Evolutionary conservation across 257 asterid genomes (phyloP).

Genomic region (Penstemon davidsonii): DNA sequence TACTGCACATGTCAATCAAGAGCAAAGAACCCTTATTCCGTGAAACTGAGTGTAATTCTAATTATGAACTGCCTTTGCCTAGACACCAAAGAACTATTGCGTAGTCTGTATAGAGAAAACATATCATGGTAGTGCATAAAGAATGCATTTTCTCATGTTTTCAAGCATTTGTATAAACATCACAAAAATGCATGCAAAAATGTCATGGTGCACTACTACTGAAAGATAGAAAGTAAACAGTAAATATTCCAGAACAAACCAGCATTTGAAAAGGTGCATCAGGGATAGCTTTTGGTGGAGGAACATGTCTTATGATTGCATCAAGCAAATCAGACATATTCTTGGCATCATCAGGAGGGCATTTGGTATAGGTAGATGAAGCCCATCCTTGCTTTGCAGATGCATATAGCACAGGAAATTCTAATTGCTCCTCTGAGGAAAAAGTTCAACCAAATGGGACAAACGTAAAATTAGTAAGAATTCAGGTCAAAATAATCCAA

Average conservation of each 20-base stretch:
- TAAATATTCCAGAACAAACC: conserved; percentile 55
- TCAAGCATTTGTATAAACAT: no score
- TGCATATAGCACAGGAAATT: conserved; percentile 95
- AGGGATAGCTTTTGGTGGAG: conserved; percentile 68
- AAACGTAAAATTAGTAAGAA: conserved; percentile 2
- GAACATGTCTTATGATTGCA: conserved; percentile 78
- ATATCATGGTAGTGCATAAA: no score
- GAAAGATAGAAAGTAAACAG: conserved; percentile 7
- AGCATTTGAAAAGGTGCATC: conserved; percentile 97
- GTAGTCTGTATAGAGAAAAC: no score
- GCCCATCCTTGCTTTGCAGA: conserved; percentile 99
- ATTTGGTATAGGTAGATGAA: conserved; percentile 77
- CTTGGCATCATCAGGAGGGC: conserved; percentile 67
- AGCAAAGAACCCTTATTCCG: no score
- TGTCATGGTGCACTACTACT: conserved; percentile 9
- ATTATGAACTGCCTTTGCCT: no score
- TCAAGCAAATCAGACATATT: conserved; percentile 93
- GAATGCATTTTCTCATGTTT: no score
- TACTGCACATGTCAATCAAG: no score
- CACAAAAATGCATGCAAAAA: no score
- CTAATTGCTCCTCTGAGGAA: conserved; percentile 86
- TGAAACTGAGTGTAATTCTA: no score
- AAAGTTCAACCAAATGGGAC: conserved; percentile 21
- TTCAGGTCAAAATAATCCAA: conserved; percentile 16
- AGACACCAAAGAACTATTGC: no score